Base-by-base conservation (phyloP, 2,329 filamentous ascomycete species). In the Clonostachys byssicola region DNA sequence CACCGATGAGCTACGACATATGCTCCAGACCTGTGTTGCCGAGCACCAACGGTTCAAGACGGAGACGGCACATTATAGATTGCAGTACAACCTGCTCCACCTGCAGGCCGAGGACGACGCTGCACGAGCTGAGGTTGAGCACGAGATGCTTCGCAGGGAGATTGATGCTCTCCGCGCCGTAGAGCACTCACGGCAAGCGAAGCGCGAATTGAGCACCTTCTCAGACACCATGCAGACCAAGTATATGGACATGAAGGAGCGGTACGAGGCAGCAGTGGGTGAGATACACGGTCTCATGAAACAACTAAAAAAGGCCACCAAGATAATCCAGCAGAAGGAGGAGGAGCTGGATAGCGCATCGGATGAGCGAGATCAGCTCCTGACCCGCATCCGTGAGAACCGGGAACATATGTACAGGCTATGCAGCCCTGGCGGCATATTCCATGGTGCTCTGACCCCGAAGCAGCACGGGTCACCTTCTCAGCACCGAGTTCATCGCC, bases 71-170 rank as follows among this genome's bases (percentile, higher is more conserved):
- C 92, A 96, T 63, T 87, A 94, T 71, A 95, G 94, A 68, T 73
- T 97, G 47, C 92, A 96, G 64, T 88, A 92, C 61, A 91, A 86
- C 56, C 79, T 96, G 60, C 78, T 95, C 30, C 84, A 81, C 45
- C 84, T 96, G 54, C 89, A 95, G 60, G 91, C 88, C 47, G 84
- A 86, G 43, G 90, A 95, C 56, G 86, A 91, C 33, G 81, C 89
- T 10, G 92, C 95, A 66, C 84, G 91, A 23, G 90, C 92, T 55
- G 87, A 85, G 35, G 92, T 96, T 6, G 92, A 96, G 66, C 88
- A 95, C 57, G 88, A 94, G 54, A 92, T 96, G 81, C 87, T 86
- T n/a, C 82, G 89, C 52, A 80, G 88, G 18, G 91, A 96, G 66
- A 86, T 95, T 17, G 88, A 96, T 51, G 88, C 92, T 12, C 72